Evolutionary conservation across 768 basidiomycete genomes (phyloP), one percentile per base, ranked within the genome.

Genomic region (Calocybe gangraenosa): DNA sequence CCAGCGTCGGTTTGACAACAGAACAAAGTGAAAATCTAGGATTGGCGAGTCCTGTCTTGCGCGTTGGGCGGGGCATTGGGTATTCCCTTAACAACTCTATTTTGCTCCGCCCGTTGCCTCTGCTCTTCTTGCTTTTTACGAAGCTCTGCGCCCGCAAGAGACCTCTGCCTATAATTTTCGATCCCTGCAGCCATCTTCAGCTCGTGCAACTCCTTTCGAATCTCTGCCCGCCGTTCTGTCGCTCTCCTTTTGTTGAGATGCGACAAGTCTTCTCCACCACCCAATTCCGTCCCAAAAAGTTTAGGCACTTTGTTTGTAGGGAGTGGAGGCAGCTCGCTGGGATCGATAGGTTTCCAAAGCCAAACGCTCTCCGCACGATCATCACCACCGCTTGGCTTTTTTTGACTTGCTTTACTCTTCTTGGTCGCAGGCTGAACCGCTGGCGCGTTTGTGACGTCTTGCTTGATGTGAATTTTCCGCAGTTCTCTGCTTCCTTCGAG

Each of bases 231-330:
- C 46, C 83, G 60, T 18, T 73, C 69, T 13, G 69, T 61, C 48
- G 69, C 71, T 51, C 82, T 63, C 44, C 79, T 66, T 53, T 65
- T 75, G 60, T 73, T 86, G 46, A 85, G 60, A 58, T 84, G 81
- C 6, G 70, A 65, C 58, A 69, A 70, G 52, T 85, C 81, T 38
- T 67, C 68, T 3, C 69, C 73, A 4, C 70, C 65, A 4, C 74
- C 78, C 9, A 78, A 69, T 38, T 73, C 71, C 25, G 42, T 43
- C 7, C 71, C 70, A 36, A 68, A 59, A n/a, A 46, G 20, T 40
- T 15, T 35, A 11, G 33, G 21, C 14, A 33, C 41, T 36, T 51
- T 11, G 25, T 28, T 28, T 15, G 10, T 22, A 10, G 37, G 22
- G 1, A 46, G 43, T 15, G 35, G 31, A 9, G 44, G 46, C 22